Conservation (phyloP, 495 filamentous ascomycete species). For the Neohortaea acidophila region DNA sequence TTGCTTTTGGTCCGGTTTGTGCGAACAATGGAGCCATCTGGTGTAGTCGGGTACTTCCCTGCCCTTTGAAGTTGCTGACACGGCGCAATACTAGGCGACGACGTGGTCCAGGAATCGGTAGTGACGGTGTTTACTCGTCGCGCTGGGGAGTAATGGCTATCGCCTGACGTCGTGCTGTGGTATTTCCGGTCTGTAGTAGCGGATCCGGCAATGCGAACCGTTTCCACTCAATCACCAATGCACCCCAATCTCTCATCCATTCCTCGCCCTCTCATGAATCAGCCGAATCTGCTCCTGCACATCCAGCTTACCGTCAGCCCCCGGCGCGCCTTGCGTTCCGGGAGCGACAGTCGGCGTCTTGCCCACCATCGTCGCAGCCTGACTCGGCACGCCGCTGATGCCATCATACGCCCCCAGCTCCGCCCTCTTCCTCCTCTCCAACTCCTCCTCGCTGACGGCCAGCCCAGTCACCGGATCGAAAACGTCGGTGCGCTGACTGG, state of each 20-base stretch:
- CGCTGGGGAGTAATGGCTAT: not conserved
- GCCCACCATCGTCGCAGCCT: conserved; percentile 29
- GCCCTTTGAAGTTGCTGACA: not conserved
- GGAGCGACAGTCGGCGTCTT: not conserved
- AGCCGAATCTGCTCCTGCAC: conserved; percentile 14
- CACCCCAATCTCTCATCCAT: conserved; percentile 2
- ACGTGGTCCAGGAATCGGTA: not conserved
- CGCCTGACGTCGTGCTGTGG: not conserved
- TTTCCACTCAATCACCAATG: not conserved
- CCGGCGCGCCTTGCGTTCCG: not conserved
- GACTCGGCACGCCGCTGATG: conserved; percentile 38
- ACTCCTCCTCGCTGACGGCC: conserved; percentile 48
- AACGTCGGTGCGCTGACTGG: conserved; percentile 81
- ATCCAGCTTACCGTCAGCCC: conserved; percentile 1
- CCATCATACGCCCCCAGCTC: conserved; percentile 49
- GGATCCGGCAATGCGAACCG: not conserved
- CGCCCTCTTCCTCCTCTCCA: conserved; percentile 57
- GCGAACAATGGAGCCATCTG: not conserved
- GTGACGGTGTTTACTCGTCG: not conserved
- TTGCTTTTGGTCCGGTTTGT: not conserved
- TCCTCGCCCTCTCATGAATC: conserved; percentile 6
- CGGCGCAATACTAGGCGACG: not conserved
- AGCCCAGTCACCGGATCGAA: conserved; percentile 65
- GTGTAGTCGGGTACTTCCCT: not conserved
- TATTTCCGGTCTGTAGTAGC: not conserved